A percentile compares a stretch with the other conserved stretches of the same genome.
These are phyloP conservation scores for Musa beccarii DNA, from an alignment of 176 grass and related monocot genomes.

Conservation along the genomic window DNA sequence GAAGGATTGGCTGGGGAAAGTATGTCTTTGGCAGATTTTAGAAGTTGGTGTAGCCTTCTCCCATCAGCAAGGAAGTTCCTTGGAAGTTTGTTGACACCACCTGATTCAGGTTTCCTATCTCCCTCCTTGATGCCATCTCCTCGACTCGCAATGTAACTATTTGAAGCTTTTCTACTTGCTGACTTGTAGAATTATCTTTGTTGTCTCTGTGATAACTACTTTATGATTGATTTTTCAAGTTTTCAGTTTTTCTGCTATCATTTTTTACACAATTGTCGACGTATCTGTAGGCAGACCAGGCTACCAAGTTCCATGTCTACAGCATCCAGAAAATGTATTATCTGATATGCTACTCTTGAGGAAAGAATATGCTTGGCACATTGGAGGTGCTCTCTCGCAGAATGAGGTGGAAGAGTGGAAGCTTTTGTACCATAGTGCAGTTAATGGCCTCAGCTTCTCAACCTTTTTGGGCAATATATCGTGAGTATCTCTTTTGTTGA, in stretches of 20 bases:
- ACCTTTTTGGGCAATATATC: constrained; percentile 89
- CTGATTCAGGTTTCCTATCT: constrained; percentile 49
- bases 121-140: not conserved
- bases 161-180: no score
- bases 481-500: constrained; percentile 36
- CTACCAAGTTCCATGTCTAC: constrained; percentile 60
- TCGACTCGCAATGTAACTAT: not conserved
- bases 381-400: constrained; percentile 75
- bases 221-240: constrained; percentile 31
- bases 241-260: not conserved
- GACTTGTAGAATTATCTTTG: not conserved
- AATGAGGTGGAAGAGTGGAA: constrained; percentile 68
- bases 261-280: constrained; percentile 1
- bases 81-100: constrained; percentile 62
- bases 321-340: constrained; percentile 55
- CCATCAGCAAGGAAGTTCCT: constrained; percentile 76
- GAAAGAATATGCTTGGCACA: constrained; percentile 87
- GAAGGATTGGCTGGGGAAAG: constrained; percentile 35
- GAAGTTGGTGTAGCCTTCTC: constrained; percentile 57
- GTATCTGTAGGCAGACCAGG: constrained; percentile 53
- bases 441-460: constrained; percentile 89
- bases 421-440: constrained; percentile 82
- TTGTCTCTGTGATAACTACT: not conserved
- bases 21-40: constrained; percentile 77
- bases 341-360: constrained; percentile 51